Evolutionary conservation across 768 basidiomycete genomes (phyloP).

Genomic region (Boletus rubescentipes): DNA sequence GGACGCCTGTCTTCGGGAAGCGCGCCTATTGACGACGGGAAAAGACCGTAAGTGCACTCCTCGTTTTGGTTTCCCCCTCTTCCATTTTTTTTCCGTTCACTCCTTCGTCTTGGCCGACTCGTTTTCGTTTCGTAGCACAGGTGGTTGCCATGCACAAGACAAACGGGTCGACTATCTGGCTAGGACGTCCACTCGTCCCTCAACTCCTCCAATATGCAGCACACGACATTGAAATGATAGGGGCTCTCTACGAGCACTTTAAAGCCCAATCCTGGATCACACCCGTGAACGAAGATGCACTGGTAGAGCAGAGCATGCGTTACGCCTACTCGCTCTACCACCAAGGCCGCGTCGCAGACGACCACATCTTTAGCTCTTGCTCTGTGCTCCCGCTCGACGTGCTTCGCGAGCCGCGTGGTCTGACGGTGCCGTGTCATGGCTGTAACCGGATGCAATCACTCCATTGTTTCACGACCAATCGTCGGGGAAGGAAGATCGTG

Average conservation of each 20-base stretch:
- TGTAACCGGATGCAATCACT: conserved; percentile 31
- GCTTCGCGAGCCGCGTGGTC: conserved; percentile 25
- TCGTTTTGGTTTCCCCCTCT: not conserved
- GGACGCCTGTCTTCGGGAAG: conserved; percentile 32
- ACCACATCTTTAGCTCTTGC: conserved; percentile 24
- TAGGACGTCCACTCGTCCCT: conserved; percentile 35
- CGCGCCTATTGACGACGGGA: conserved; percentile 22
- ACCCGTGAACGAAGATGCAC: conserved; percentile 1
- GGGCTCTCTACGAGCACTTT: conserved; percentile 37
- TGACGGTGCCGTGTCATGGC: conserved; percentile 24
- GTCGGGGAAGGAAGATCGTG: conserved; percentile 18
- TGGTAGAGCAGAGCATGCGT: conserved; percentile 30
- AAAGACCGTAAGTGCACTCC: conserved; percentile 34
- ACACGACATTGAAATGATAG: conserved; percentile 42
- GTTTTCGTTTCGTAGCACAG: conserved; percentile 21
- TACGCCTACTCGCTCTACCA: conserved; percentile 29
- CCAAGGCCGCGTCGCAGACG: conserved; percentile 26
- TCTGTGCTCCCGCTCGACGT: conserved; percentile 28
- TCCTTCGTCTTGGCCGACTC: not conserved
- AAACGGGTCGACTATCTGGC: conserved; percentile 32
- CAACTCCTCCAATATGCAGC: conserved; percentile 42
- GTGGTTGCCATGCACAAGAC: conserved; percentile 39
- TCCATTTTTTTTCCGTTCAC: too few species aligned
- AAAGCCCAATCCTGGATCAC: conserved; percentile 25
- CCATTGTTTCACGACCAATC: conserved; percentile 23